Evolutionary conservation across 345 rosid species (phyloP), one percentile per base, ranked within the genome.

Genomic region (Psidium friedrichsthalianum): DNA sequence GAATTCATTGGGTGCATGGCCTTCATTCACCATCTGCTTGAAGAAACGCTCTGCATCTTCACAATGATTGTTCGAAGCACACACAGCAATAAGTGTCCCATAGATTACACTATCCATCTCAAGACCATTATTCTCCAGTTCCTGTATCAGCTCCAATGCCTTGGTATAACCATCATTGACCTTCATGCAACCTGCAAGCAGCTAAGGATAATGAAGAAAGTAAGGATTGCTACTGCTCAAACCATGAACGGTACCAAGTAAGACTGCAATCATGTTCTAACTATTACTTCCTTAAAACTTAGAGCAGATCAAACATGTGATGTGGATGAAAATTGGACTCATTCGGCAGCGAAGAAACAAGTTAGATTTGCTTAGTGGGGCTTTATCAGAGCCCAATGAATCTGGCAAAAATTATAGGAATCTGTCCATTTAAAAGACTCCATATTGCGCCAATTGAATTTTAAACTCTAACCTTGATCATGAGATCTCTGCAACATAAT

Each of bases 141-240:
- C 96, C 85, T 90, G 90, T 81, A 95, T 91, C 85, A 97, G 91
- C 87, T 94, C 94, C 88, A 95, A 85, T 80, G 98, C 96, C 89
- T 89, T 95, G 53, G 93, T 81, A 85, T 92, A 95, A 82, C 98
- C 95, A 86, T 93, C 82, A 88, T 91, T 92, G 7, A 84, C 91
- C 92, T 94, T 97, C 84, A 93, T 94, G 90, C 93, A 95, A 90
- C 98, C 98, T 91, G 98, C 87, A 86, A 97, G 95, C 88, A 97
- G 91, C 98, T 97, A 85, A 56, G 85, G 90, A 84, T 87, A 84
- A 87, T 90, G 87, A 89, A 84, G 56, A 83, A 59, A 82, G 76
- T 61, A 53, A 64, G 36, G 81, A 86, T 82, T 85, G 59, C 24
- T 22, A 59, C 61, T 82, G 59, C 49, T 24, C 12, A 56, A 54